phyloP scores from a whole-genome alignment of 179 eudicot genomes.

The Camellia oleifera region DNA sequence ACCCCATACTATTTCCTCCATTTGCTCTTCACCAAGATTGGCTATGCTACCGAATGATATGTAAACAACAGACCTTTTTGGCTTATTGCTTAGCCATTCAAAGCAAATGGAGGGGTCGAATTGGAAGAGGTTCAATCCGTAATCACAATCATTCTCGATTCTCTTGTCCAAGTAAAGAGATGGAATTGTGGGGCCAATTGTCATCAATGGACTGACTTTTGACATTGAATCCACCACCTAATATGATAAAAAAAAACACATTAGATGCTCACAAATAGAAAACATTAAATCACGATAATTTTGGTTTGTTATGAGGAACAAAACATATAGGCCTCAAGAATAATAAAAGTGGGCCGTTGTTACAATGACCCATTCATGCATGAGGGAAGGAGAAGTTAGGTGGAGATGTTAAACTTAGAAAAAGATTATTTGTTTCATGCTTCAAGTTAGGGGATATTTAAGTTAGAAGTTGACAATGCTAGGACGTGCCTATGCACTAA shows the following conservation, averaged over 20 bases:
- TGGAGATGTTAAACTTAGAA: too few species aligned
- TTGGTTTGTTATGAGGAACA: too few species aligned
- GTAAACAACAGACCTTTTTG: conserved; percentile 39
- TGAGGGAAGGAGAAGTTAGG: too few species aligned
- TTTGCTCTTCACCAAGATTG: conserved; percentile 34
- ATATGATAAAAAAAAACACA: background rate
- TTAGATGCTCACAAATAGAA: background rate
- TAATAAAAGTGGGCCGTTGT: too few species aligned
- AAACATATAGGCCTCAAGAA: too few species aligned
- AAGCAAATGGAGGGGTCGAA: conserved; percentile 32
- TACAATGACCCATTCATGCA: too few species aligned
- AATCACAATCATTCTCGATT: conserved; percentile 39
- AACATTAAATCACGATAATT: too few species aligned
- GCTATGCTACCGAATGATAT: conserved; percentile 65
- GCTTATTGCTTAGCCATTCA: conserved; percentile 46
- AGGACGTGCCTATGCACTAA: too few species aligned
- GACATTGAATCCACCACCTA: conserved; percentile 37
- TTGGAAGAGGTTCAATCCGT: conserved; percentile 48
- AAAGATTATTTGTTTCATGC: too few species aligned
- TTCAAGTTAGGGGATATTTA: too few species aligned
- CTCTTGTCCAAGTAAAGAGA: conserved; percentile 59
- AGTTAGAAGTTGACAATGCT: too few species aligned
- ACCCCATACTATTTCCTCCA: conserved; percentile 52
- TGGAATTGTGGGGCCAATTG: conserved; percentile 67
- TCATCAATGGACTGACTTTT: conserved; percentile 24